Conservation (phyloP, 169 alveolate species). For the Cryptosporidium meleagridis region DNA sequence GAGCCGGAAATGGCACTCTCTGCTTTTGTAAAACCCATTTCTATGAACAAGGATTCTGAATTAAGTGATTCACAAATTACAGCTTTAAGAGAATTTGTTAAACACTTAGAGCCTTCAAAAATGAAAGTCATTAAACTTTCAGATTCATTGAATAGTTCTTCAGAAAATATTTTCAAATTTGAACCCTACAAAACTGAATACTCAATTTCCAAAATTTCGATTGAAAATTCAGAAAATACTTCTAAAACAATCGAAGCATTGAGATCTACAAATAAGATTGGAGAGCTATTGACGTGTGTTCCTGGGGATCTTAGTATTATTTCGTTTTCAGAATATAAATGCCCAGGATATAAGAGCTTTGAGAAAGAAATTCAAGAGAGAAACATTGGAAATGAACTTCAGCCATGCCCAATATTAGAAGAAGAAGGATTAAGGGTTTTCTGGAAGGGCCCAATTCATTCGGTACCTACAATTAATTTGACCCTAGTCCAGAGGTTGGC, state of each 20-base stretch:
- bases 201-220: not conserved
- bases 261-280: constrained; percentile 6
- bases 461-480: constrained; percentile 30
- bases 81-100: not conserved
- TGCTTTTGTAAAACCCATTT: constrained; percentile 33
- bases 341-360: constrained; percentile 33
- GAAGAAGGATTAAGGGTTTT: constrained; percentile 43
- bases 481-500: constrained; percentile 48
- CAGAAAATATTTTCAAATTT: not conserved
- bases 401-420: constrained; percentile 26
- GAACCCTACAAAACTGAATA: constrained; percentile 57
- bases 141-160: not conserved
- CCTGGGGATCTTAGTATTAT: constrained; percentile 47
- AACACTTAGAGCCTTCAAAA: constrained; percentile 7
- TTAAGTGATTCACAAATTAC: not conserved
- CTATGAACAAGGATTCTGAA: not conserved
- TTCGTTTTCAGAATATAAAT: not conserved
- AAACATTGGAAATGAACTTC: not conserved
- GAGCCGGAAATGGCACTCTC: constrained; percentile 72
- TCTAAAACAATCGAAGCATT: not conserved
- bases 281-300: constrained; percentile 50
- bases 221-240: not conserved
- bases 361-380: constrained; percentile 13
- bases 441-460: constrained; percentile 72
- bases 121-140: constrained; percentile 40